Evolutionary conservation across 108 stramenopile genomes (phyloP).

Genomic region (Skeletonema menzelii): DNA sequence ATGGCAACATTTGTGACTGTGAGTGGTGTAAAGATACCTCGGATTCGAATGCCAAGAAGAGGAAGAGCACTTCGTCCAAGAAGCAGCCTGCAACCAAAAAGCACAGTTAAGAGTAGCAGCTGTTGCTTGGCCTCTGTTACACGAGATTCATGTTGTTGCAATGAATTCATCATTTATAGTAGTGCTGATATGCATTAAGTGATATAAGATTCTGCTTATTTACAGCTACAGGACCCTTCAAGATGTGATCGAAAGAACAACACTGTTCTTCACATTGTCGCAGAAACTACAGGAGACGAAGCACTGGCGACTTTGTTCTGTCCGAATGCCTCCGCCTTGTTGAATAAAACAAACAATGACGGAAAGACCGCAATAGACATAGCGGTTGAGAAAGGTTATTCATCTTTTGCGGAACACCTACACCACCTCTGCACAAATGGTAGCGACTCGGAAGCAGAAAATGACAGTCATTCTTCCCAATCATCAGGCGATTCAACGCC

Average conservation of each 20-base stretch:
- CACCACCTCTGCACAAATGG: neutral
- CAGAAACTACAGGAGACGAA: constrained; percentile 19
- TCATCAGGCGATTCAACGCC: neutral
- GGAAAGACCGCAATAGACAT: constrained; percentile 31
- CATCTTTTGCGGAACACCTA: constrained; percentile 21
- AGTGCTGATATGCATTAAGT: too few species aligned
- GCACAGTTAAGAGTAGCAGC: too few species aligned
- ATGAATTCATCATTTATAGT: too few species aligned
- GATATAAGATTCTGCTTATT: too few species aligned
- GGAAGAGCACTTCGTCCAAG: neutral
- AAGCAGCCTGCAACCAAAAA: too few species aligned
- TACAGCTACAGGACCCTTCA: constrained; percentile 10
- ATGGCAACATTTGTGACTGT: neutral
- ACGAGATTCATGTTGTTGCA: too few species aligned
- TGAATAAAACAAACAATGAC: constrained; percentile 2
- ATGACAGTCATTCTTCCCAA: constrained; percentile 3
- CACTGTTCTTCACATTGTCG: constrained; percentile 33
- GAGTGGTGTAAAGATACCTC: neutral
- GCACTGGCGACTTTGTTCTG: constrained; percentile 30
- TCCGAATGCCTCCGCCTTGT: constrained; percentile 16
- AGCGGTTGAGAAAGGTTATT: constrained; percentile 12
- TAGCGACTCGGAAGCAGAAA: neutral
- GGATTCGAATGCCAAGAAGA: neutral
- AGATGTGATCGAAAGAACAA: constrained; percentile 9
- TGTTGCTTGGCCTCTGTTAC: too few species aligned